A percentile compares a stretch with the other conserved stretches of the same genome.
Evolutionary conservation across 805 yeast species (phyloP).

Genomic region (Sporopachydermia quercuum): DNA sequence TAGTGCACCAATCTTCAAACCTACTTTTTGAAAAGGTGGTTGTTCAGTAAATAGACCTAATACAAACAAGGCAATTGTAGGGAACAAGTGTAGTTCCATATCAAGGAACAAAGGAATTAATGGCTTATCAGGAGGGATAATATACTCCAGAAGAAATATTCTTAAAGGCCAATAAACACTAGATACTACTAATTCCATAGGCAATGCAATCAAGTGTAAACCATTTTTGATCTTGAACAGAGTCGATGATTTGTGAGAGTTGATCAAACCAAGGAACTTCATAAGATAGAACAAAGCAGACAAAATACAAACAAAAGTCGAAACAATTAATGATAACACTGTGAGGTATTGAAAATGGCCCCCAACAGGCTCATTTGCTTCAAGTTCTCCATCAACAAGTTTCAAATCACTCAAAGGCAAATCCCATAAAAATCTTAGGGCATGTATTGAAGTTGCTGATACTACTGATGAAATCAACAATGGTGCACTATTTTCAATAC

Average conservation of each 20-base stretch:
- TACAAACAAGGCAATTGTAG: slow-evolving; percentile 14
- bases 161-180: slow-evolving; percentile 19
- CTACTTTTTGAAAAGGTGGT: slow-evolving; percentile 13
- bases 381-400: too few relatives aligned
- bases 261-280: too few relatives aligned
- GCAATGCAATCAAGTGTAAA: slow-evolving; percentile 15
- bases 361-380: too few relatives aligned
- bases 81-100: slow-evolving; percentile 16
- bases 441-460: too few relatives aligned
- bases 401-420: too few relatives aligned
- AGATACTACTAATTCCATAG: slow-evolving; percentile 18
- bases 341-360: slow-evolving; percentile 24
- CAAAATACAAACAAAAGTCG: slow-evolving; percentile 15
- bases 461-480: too few relatives aligned
- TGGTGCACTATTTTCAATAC: too few relatives aligned
- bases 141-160: slow-evolving; percentile 13
- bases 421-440: too few relatives aligned
- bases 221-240: slow-evolving; percentile 10
- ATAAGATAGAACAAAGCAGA: slow-evolving; percentile 13
- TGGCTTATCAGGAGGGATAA: slow-evolving; percentile 14
- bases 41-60: slow-evolving; percentile 12
- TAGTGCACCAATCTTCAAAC: slow-evolving; percentile 9
- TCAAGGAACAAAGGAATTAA: slow-evolving; percentile 14
- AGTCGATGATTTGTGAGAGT: too few relatives aligned
- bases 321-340: slow-evolving; percentile 12